Evolutionary conservation across 2,329 filamentous ascomycete species (phyloP), one percentile per base, ranked within the genome.

Genomic region (Hymenoscyphus scutula): DNA sequence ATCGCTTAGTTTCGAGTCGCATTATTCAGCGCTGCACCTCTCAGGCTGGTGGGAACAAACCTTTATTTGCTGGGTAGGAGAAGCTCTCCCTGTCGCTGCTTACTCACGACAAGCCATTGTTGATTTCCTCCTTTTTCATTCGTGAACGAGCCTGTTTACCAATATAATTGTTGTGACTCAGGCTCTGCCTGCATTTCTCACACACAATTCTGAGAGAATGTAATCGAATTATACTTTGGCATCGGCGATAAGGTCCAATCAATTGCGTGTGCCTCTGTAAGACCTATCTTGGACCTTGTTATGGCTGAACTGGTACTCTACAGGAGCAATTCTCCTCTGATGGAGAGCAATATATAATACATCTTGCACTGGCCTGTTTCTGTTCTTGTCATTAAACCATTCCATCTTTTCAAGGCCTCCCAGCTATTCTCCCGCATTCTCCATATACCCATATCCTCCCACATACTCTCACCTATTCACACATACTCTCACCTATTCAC

Each of bases 241-340:
- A 17, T 45, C 56, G 56, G 37, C 19, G 37, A 45, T 58, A 27
- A 45, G 19, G 19, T 15, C 29, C 27, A 29, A 34, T 48, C 27
- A 29, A 34, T 48, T 19, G 41, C 41, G n/a, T 23, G 56, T 58
- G 30, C 30, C 7, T 58, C 27, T 58, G 37, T 58, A 34, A 58
- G 56, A 58, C 32, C 32, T 34, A 34, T 34, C 32, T 13, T 34
- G 32, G 10, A 34, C 32, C 32, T 34, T 34, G 32, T 34, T 34
- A 34, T 34, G 32, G 32, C 32, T 34, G 32, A 13, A 34, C 3
- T 13, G 15, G 32, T 2, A 13, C 10, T 34, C 10, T 34, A 13
- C 1, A 13, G 32, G 32, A 13, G 15, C 5, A 34, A 34, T 13
- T 13, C 10, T 34, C 8, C 15, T 34, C 32, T 4, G 10, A 13